Base-by-base conservation (phyloP, 1,284 basidiomycete species). In the Schizophyllum amplum region DNA sequence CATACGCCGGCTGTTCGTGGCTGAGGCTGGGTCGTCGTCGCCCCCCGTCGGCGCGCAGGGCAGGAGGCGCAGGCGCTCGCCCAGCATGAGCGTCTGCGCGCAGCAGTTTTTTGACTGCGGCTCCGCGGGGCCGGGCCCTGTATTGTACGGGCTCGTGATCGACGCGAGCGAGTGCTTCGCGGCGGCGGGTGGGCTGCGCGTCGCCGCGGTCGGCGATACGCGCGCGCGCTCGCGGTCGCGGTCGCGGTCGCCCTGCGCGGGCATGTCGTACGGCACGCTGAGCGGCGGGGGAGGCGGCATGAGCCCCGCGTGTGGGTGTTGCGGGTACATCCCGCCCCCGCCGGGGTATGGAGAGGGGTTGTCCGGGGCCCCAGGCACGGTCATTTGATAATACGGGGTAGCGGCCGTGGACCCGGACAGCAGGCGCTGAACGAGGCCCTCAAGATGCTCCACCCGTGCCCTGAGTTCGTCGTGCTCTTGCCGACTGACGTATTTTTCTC, bases 401-500 rank as follows among this genome's bases (percentile, higher is more conserved):
- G 27, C 21, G 26, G 42, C 33, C n/a, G 53, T 22, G n/a, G 27
- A 9, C 21, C 23, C 15, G 17, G 24, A 20, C 42, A 46, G 51
- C 20, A 59, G 27, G 25, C 62, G 60, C 15, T 58, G 57, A n/a
- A 63, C 55, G 4, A 60, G 26, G 17, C 33, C 52, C 24, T 65
- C 64, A 3, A 65, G 61, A 15, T 62, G 57, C 9, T 62, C 61
- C 24, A 63, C 55, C 5, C 61, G 58, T 24, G 54, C 48, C 47
- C 60, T 61, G 17, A 65, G 53, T 48, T 62, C 62, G 25, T 65
- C 63, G 55, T 59, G 63, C 50, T 65, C 64, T 17, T 56, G 33
- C 42, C 64, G 59, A 21, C 61, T 57, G 47, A 65, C 61, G 52
- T 63, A 65, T 59, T 65, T 65, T 52, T 65, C 64, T 24, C 62